phyloP scores from a whole-genome alignment of 169 alveolate species.

The Perkinsus olseni region DNA sequence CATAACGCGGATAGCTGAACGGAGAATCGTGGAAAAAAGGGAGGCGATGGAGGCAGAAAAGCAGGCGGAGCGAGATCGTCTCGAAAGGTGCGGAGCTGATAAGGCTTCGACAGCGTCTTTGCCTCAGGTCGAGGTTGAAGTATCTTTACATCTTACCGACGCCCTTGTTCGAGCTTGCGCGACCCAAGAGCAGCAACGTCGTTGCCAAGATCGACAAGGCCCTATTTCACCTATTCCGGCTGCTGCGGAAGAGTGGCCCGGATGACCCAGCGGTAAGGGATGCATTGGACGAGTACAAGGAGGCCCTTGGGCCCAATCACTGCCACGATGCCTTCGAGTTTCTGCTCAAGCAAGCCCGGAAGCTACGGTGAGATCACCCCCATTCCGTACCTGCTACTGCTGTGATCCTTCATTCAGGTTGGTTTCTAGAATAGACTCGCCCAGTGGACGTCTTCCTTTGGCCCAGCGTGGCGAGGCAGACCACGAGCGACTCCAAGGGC shows the following conservation, averaged over 20 bases:
- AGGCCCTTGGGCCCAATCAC: background rate
- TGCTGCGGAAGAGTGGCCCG: background rate
- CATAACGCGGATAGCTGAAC: background rate
- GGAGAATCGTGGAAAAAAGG: background rate
- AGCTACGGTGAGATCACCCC: background rate
- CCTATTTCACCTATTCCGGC: background rate
- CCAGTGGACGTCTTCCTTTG: background rate
- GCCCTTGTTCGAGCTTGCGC: background rate
- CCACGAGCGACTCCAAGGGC: background rate
- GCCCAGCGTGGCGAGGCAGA: background rate
- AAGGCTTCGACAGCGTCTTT: no score
- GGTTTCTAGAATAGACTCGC: no score
- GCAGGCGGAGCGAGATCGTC: background rate
- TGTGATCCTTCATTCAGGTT: no score
- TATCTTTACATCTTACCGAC: background rate
- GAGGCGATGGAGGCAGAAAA: background rate
- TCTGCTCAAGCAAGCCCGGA: background rate
- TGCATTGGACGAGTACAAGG: background rate
- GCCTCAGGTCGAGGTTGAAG: background rate
- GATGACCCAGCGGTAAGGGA: background rate
- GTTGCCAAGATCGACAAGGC: background rate
- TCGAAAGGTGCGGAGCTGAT: no score
- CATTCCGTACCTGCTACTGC: no score
- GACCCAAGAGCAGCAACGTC: background rate
- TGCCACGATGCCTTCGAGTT: background rate